A percentile compares a stretch with the other conserved stretches of the same genome.
Evolutionary conservation across 192 early-diverging fungal genomes (phyloP).

Genomic region (Coemansia sp.): DNA sequence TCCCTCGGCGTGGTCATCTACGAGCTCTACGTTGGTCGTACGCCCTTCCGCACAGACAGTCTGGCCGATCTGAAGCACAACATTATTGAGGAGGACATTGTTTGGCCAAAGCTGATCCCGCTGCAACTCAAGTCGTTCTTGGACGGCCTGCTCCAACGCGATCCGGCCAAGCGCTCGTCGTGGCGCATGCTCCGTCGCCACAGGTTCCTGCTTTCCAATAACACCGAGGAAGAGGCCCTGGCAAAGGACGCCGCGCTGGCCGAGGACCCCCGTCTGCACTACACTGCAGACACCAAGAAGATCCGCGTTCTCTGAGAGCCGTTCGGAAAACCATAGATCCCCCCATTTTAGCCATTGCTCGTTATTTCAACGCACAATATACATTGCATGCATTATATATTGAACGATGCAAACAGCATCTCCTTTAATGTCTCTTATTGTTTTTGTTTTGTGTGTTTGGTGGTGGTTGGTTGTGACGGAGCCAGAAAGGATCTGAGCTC

Average conservation of each 20-base stretch:
- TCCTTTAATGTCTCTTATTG: neutral
- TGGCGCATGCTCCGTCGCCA: conserved; percentile 40
- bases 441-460: conserved; percentile 6
- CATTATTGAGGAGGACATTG: conserved; percentile 53
- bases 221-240: conserved; percentile 36
- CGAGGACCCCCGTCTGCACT: neutral
- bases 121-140: conserved; percentile 43
- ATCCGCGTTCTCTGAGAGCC: neutral
- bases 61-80: conserved; percentile 50
- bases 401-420: too few relatives aligned
- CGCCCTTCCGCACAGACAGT: conserved; percentile 49
- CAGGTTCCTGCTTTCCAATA: conserved; percentile 28
- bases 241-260: conserved; percentile 1
- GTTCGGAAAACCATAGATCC: neutral
- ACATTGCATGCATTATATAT: neutral
- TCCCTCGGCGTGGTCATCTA: conserved; percentile 55
- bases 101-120: conserved; percentile 56
- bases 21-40: conserved; percentile 55
- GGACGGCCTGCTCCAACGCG: conserved; percentile 35
- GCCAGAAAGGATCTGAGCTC: conserved; percentile 27
- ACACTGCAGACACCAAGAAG: conserved; percentile 3
- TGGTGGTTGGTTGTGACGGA: conserved; percentile 21
- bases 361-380: neutral
- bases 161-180: conserved; percentile 27
- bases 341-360: neutral